Percentiles rank a stretch among this genome's conserved stretches.
phyloP scores from a whole-genome alignment of 192 early-diverging fungal species.

The Coemansia sp. region DNA sequence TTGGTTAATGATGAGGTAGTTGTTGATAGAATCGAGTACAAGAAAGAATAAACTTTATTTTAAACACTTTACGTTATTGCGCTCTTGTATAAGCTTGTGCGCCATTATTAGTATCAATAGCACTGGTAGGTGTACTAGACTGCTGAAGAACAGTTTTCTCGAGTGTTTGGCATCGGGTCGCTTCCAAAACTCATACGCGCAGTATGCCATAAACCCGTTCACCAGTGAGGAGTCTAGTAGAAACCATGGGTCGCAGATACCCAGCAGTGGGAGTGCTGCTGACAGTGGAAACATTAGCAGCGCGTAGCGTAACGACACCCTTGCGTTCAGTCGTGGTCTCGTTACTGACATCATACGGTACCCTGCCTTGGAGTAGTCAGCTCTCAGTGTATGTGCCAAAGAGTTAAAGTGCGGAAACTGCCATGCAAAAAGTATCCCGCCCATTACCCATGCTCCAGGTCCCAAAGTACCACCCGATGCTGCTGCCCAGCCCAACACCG shows the following conservation, averaged over 20 bases:
- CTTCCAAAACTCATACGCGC: constrained; percentile 77
- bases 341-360: constrained; percentile 94
- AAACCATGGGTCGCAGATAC: constrained; percentile 78
- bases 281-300: constrained; percentile 73
- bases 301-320: constrained; percentile 81
- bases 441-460: constrained; percentile 79
- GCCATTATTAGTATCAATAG: constrained; percentile 84
- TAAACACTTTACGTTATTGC: neutral
- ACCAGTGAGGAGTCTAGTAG: constrained; percentile 70
- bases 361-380: constrained; percentile 96
- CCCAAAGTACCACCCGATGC: constrained; percentile 67
- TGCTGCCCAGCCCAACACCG: constrained; percentile 97
- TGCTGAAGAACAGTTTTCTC: constrained; percentile 88
- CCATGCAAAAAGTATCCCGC: constrained; percentile 87
- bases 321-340: constrained; percentile 83
- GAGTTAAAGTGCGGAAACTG: constrained; percentile 99
- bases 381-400: constrained; percentile 83
- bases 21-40: constrained; percentile 90
- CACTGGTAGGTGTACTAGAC: constrained; percentile 85
- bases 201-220: constrained; percentile 71
- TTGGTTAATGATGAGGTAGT: constrained; percentile 88
- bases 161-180: constrained; percentile 76
- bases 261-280: constrained; percentile 60
- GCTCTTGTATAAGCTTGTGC: constrained; percentile 69
- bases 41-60: constrained; percentile 50